Evolutionary conservation across 495 filamentous ascomycete species (phyloP), one percentile per base, ranked within the genome.

Genomic region (Sordaria brevicollis): DNA sequence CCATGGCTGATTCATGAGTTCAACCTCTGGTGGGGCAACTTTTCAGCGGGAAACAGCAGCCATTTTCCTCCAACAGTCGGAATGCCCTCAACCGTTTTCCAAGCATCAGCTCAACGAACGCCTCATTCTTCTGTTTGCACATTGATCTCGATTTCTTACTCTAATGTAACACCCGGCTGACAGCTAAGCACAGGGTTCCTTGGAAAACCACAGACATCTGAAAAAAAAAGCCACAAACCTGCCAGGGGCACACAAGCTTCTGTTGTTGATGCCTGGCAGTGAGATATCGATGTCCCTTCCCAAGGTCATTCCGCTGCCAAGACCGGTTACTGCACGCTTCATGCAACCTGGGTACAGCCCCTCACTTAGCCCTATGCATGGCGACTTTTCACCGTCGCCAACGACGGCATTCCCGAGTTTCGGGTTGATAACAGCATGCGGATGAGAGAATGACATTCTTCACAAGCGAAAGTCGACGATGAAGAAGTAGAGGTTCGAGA

Each of bases 341-440:
- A 62, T 62, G 49, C 25, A 62, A 11, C 7, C 9, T 19, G 41
- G 65, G 54, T 69, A 67, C 33, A 68, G 66, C 73, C 74, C 73
- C 74, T 76, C 68, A 72, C 67, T 71, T 71, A 76, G 73, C 73
- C 74, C 74, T 76, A 76, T 67, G 74, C 71, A 72, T 62, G 49
- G 49, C 49, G 25, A 31, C 25, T 57, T 31, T 57, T n/a, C n/a
- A n/a, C n/a, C n/a, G n/a, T n/a, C n/a, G n/a, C n/a, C 49, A 57
- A 29, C 49, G 49, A 62, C 49, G 49, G 49, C 49, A 62, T 62
- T 62, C 49, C 49, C 49, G 49, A 31, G 49, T 57, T 57, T 57
- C 13, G 49, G 49, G 49, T 57, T 57, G 19, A 57, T 17, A 2
- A 13, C 11, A 13, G 15, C 4, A 37, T 37, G 7, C n/a, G n/a